Base-by-base conservation (phyloP, 2,329 filamentous ascomycete genomes). In the Fusarium redolens region DNA sequence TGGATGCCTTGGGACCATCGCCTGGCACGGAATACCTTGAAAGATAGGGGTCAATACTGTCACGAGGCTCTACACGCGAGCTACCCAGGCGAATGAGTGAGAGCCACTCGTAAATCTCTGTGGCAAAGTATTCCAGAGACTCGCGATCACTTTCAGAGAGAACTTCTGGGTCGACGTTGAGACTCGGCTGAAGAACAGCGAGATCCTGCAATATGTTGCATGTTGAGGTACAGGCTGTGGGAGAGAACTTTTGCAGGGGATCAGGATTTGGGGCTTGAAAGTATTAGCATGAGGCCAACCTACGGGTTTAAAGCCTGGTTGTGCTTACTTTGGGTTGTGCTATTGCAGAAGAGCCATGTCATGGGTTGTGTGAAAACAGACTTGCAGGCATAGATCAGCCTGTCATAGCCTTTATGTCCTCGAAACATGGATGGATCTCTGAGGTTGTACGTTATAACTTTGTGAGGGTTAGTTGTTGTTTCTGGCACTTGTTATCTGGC, bases 321-420 rank as follows among this genome's bases (percentile, higher is more conserved):
- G 17, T 56, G 41, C 62, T 43, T 70, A 82, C 81, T 66, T 45
- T 73, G 70, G 48, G 71, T 69, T 28, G 75, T 83, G 44, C 91
- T 80, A 75, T 95, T 92, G 77, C 87, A 92, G 76, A 96, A 95
- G 1, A 98, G 83, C 95, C 96, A 98, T 3, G 89, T 89, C 28
- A 92, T 77, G 3, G 91, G 89, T 48, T 86, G 82, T 54, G 87
- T 89, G 28, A 98, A 85, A 28, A 94, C 93, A 71, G 94, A 93
- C 75, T 92, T 91, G 80, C 91, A 94, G 18, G 94, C 94, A 86
- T 93, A 93, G 11, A 92, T 80, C 18, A 97, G 84, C 50, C 94
- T 87, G 70, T 95, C 92, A 77, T 97, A 97, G 0, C 91, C 92
- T 72, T 92, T 95, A 80, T 94, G 96, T 7, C 95, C 95, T 60